phyloP scores from a whole-genome alignment of 306 rosid species.

The Begonia masoniana region DNA sequence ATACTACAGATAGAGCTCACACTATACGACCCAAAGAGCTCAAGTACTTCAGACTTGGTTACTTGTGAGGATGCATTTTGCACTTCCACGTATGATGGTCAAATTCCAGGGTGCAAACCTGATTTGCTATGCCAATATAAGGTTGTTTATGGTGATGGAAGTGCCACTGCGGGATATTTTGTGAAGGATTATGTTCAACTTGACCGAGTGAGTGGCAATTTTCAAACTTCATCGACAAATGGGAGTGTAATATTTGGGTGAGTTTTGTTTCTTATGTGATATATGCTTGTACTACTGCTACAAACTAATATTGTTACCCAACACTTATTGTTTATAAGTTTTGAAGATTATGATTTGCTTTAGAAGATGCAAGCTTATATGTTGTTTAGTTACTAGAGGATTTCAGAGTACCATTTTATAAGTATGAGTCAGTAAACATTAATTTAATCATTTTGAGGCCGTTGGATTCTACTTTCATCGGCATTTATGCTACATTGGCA shows the following conservation, averaged over 20 bases:
- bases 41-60: conserved; percentile 40
- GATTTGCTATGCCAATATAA: conserved; percentile 41
- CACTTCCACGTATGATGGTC: conserved; percentile 35
- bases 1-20: conserved; percentile 51
- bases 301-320: neutral
- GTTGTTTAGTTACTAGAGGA: too few species aligned
- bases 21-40: conserved; percentile 41
- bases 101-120: conserved; percentile 39
- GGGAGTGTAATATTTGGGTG: conserved; percentile 66
- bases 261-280: conserved; percentile 13
- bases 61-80: conserved; percentile 57
- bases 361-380: too few species aligned
- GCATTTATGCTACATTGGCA: too few species aligned
- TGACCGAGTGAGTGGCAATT: conserved; percentile 34
- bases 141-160: conserved; percentile 81
- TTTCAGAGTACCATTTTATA: too few species aligned
- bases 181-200: conserved; percentile 55
- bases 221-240: conserved; percentile 20
- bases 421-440: too few species aligned
- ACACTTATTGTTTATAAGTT: too few species aligned
- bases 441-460: too few species aligned
- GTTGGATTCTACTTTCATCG: too few species aligned
- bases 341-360: too few species aligned
- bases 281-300: neutral
- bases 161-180: conserved; percentile 56